These are phyloP conservation scores for Silene uniflora DNA, from an alignment of 148 eudicot species.

Conservation along the genomic window DNA sequence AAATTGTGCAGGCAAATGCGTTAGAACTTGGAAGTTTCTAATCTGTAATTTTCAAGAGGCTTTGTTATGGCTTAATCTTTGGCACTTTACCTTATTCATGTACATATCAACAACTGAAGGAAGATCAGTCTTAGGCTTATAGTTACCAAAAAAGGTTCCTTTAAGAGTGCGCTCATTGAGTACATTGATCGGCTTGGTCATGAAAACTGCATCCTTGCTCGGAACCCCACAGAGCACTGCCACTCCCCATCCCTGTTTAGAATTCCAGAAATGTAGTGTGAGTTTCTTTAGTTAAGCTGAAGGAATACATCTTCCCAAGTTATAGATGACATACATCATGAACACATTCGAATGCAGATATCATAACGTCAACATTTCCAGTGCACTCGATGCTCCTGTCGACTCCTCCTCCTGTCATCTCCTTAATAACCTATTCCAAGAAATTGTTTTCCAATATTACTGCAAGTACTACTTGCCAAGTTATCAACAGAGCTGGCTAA, in stretches of 20 bases:
- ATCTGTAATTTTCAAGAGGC: background rate
- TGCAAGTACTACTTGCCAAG: background rate
- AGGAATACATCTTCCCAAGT: background rate
- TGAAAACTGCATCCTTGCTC: slow-evolving; percentile 63
- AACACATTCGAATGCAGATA: slow-evolving; percentile 82
- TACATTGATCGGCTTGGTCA: slow-evolving; percentile 61
- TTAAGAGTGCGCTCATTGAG: slow-evolving; percentile 73
- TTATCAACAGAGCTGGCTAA: background rate
- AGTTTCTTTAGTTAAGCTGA: background rate
- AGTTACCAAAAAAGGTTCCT: slow-evolving; percentile 89
- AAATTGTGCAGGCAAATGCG: background rate
- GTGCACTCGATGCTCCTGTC: slow-evolving; percentile 70
- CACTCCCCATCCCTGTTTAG: slow-evolving; percentile 82
- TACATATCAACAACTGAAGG: slow-evolving; percentile 68
- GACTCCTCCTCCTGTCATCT: slow-evolving; percentile 76
- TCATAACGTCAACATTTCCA: slow-evolving; percentile 64
- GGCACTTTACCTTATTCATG: slow-evolving; percentile 53
- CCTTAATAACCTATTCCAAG: slow-evolving; percentile 40
- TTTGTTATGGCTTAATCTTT: background rate
- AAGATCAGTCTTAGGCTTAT: slow-evolving; percentile 64
- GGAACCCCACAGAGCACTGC: slow-evolving; percentile 83
- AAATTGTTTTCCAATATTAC: background rate
- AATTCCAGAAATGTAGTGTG: background rate
- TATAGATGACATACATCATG: slow-evolving; percentile 55
- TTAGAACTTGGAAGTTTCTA: background rate